Evolutionary conservation across 2,329 filamentous ascomycete species (phyloP).

Genomic region (Didymella arachidicola): DNA sequence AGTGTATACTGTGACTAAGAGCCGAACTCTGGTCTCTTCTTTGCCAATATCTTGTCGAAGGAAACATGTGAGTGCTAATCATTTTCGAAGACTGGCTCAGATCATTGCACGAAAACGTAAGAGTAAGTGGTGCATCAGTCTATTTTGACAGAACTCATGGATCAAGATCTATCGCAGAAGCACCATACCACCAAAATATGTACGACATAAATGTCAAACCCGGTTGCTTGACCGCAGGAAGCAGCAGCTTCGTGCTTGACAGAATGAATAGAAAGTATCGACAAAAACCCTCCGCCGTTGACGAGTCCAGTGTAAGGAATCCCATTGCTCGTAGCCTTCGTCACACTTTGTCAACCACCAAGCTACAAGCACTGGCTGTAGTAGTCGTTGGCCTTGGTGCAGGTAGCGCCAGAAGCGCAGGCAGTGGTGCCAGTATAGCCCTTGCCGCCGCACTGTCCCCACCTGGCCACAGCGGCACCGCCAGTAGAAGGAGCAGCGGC

Average conservation of each 20-base stretch:
- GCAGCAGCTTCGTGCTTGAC: slow-evolving; percentile 2
- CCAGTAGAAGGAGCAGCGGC: background rate
- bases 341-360: background rate
- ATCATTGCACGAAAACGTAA: background rate
- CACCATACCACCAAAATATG: slow-evolving; percentile 3
- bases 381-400: no score
- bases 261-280: slow-evolving; percentile 11
- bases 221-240: background rate
- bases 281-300: slow-evolving; percentile 1
- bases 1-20: background rate
- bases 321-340: background rate
- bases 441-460: slow-evolving; percentile 28
- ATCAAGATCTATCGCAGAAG: slow-evolving; percentile 5
- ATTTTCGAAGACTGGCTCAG: background rate
- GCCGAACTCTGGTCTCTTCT: background rate
- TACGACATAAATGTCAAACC: slow-evolving; percentile 1
- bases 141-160: background rate
- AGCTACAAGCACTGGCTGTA: no score
- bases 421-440: slow-evolving; percentile 25
- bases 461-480: slow-evolving; percentile 17
- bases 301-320: background rate
- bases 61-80: background rate
- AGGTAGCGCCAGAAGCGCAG: slow-evolving; percentile 23
- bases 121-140: background rate
- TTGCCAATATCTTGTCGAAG: background rate